Base-by-base conservation (phyloP, 2,329 filamentous ascomycete species). In the Apiospora saccharicola region DNA sequence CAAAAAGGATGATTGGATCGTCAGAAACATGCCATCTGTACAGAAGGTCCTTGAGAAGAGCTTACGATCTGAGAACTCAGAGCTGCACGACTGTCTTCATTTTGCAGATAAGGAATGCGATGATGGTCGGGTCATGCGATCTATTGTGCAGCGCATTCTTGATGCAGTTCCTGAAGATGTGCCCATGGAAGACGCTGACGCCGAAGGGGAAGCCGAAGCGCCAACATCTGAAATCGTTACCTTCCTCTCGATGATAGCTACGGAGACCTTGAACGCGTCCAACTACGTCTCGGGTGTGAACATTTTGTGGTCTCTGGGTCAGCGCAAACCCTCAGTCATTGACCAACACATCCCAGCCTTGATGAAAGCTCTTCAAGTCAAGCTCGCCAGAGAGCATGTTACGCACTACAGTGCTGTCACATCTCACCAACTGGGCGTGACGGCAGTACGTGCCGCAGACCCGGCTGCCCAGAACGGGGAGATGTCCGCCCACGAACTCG, bases 61-160 rank as follows among this genome's bases (percentile, higher is more conserved):
- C 16, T 84, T 99, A 71, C 94, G 93, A 77, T 96, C 92, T 3
- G 96, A 98, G 76, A 93, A 95, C 75, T 90, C 94, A 0, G 96
- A 99, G 79, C 91, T 99, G 12, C 97, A 99, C 78, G 96, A 98
- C 79, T 98, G 94, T 79, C 85, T 98, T 44, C 94, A 98, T 81
- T 87, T 91, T 37, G 86, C 90, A 3, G 92, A 95, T 75, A 89
- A 91, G 74, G 89, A 91, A 46, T 89, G 89, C 74, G 92, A 94
- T 71, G 90, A 94, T 67, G 90, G 88, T 24, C 90, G 91, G 8
- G 89, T 91, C 73, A 85, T 98, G 68, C 91, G 92, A 76, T 91
- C 96, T 1, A 92, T 93, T 12, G 84, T 98, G 75, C 91, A 93
- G 80, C 90, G 94, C 53, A 90, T 98, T n/a, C 86, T 99, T 7